These are phyloP conservation scores for Cubamyces sp. DNA, from an alignment of 768 basidiomycete species.

Conservation along the genomic window DNA sequence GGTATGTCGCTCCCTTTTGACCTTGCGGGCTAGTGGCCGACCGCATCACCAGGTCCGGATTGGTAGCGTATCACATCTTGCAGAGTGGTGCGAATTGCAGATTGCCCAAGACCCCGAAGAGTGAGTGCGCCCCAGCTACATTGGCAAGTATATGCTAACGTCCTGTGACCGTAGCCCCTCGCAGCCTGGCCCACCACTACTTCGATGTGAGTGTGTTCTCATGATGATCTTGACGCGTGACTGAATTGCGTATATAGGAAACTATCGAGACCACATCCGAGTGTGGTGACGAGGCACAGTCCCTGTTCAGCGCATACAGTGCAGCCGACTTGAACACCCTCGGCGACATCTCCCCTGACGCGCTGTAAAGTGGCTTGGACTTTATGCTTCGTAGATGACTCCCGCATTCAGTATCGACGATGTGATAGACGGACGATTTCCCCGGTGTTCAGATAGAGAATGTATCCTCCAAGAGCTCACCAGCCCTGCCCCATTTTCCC, in stretches of 20 bases:
- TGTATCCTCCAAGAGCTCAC: neutral
- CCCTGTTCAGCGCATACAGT: conserved; percentile 64
- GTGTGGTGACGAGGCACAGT: conserved; percentile 70
- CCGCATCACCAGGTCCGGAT: conserved; percentile 65
- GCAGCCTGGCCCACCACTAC: conserved; percentile 87
- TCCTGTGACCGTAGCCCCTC: conserved; percentile 61
- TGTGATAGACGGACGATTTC: neutral
- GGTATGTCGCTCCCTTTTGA: conserved; percentile 51
- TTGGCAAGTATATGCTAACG: neutral
- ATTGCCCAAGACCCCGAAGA: conserved; percentile 91
- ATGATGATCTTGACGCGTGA: conserved; percentile 3
- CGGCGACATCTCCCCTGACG: conserved; percentile 74
- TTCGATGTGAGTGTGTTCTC: conserved; percentile 72
- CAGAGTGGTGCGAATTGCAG: conserved; percentile 90
- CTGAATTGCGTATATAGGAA: conserved; percentile 49
- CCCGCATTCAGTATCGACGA: neutral
- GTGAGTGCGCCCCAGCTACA: conserved; percentile 49
- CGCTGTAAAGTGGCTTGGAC: conserved; percentile 32
- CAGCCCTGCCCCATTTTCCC: neutral
- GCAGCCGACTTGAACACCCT: conserved; percentile 57
- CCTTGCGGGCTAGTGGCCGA: neutral
- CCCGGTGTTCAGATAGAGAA: neutral
- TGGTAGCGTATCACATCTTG: conserved; percentile 89
- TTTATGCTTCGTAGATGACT: neutral
- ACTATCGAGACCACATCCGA: conserved; percentile 74